Evolutionary conservation across 108 stramenopile genomes (phyloP).

Genomic region (Conticribra guillardii): DNA sequence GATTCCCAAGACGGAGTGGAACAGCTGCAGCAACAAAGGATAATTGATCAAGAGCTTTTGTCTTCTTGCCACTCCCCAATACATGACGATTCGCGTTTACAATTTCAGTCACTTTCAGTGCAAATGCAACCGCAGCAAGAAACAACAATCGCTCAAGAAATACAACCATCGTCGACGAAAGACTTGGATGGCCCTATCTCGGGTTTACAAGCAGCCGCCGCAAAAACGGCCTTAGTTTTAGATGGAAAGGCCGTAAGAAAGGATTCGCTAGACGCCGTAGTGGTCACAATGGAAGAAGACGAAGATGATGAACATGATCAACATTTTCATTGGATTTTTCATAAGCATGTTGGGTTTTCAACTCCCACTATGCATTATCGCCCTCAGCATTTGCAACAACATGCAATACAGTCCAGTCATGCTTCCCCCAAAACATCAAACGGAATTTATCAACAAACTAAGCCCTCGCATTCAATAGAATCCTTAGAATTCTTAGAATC

Average conservation of each 20-base stretch:
- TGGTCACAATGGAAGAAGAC: conserved; percentile 1
- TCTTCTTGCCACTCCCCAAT: too few relatives aligned
- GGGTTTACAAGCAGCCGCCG: conserved; percentile 37
- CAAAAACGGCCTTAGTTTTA: conserved; percentile 33
- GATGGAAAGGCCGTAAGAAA: conserved; percentile 4
- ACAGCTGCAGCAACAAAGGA: too few relatives aligned
- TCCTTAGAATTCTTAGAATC: not conserved
- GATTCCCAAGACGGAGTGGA: too few relatives aligned
- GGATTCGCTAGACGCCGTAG: not conserved
- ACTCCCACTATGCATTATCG: not conserved
- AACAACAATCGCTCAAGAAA: not conserved
- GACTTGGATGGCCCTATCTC: conserved; percentile 34
- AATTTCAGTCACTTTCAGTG: too few relatives aligned
- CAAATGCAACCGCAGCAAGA: not conserved
- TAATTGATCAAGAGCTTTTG: too few relatives aligned
- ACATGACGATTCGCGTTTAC: too few relatives aligned
- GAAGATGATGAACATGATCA: conserved; percentile 23
- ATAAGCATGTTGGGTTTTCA: conserved; percentile 33
- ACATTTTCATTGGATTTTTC: conserved; percentile 40
- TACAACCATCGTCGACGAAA: conserved; percentile 3
- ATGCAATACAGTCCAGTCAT: not conserved
- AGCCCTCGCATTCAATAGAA: not conserved
- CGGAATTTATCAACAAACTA: not conserved
- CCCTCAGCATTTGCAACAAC: not conserved
- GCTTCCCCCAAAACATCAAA: not conserved